Percentiles rank a stretch among this genome's conserved stretches.
These are phyloP conservation scores for Boletus subparvulus DNA, from an alignment of 768 basidiomycete genomes.

Conservation along the genomic window DNA sequence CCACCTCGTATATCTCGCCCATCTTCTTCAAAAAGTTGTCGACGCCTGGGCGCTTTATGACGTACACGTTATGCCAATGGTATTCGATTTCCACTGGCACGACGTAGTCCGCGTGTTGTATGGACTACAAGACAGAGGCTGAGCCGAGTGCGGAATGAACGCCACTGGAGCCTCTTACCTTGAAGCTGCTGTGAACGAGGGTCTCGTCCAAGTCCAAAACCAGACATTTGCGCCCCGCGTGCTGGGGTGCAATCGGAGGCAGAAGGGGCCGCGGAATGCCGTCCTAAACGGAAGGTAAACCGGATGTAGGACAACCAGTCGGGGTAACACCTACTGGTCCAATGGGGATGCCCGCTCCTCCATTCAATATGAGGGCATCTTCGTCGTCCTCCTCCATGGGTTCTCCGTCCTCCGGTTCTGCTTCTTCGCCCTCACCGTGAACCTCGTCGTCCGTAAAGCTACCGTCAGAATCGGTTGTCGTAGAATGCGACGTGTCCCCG, in stretches of 20 bases:
- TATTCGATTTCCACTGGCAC: slow-evolving; percentile 99
- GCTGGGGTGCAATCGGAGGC: slow-evolving; percentile 76
- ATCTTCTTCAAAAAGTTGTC: slow-evolving; percentile 96
- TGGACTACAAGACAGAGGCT: slow-evolving; percentile 56
- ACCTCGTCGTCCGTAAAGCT: slow-evolving; percentile 63
- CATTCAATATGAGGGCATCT: slow-evolving; percentile 82
- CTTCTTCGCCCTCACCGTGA: slow-evolving; percentile 68
- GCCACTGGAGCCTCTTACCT: slow-evolving; percentile 51
- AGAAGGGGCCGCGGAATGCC: slow-evolving; percentile 85
- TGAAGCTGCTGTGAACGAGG: slow-evolving; percentile 96
- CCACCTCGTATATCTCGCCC: slow-evolving; percentile 98
- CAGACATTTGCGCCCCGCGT: slow-evolving; percentile 89
- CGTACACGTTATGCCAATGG: slow-evolving; percentile 98
- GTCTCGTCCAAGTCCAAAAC: slow-evolving; percentile 98
- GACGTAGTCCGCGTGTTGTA: slow-evolving; percentile 93
- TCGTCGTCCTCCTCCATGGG: slow-evolving; percentile 83
- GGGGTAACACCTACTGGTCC: slow-evolving; percentile 68
- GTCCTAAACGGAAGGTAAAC: slow-evolving; percentile 51
- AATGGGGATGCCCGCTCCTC: slow-evolving; percentile 93
- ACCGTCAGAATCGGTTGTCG: slow-evolving; percentile 34
- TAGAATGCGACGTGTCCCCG: slow-evolving; percentile 32
- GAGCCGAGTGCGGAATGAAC: slow-evolving; percentile 5
- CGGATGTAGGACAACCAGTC: not conserved
- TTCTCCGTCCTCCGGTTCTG: slow-evolving; percentile 57
- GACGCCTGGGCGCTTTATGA: slow-evolving; percentile 97